A percentile compares a stretch with the other conserved stretches of the same genome.
phyloP scores from a whole-genome alignment of 352 stramenopile species.

The Pythium folliculosum region DNA sequence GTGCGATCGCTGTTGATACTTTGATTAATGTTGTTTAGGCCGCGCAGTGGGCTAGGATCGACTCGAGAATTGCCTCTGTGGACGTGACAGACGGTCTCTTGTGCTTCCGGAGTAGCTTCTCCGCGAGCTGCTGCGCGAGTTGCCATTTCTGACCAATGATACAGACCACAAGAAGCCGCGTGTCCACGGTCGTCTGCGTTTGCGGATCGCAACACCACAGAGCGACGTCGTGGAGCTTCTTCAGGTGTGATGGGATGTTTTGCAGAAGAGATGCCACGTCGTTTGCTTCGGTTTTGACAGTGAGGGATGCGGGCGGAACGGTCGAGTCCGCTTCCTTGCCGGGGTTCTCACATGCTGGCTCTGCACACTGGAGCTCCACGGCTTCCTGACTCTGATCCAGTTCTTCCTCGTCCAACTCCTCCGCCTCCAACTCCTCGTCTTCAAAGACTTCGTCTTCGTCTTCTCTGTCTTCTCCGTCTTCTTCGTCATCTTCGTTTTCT shows the following conservation, averaged over 20 bases:
- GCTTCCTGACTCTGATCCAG: too few species aligned
- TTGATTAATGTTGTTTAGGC: conserved; percentile 3
- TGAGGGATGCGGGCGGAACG: too few species aligned
- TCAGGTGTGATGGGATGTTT: conserved; percentile 9
- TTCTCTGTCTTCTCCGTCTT: background rate
- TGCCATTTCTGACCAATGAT: conserved; percentile 29
- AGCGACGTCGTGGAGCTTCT: background rate
- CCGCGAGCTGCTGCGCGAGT: conserved; percentile 30
- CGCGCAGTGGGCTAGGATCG: conserved; percentile 11
- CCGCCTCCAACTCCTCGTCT: too few species aligned
- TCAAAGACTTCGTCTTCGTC: too few species aligned
- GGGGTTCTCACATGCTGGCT: too few species aligned
- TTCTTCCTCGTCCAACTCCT: too few species aligned
- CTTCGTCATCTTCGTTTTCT: too few species aligned
- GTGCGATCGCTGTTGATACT: too few species aligned
- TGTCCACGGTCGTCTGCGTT: conserved; percentile 6
- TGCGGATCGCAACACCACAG: conserved; percentile 1
- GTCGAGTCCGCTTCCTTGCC: too few species aligned
- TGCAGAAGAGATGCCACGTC: conserved; percentile 2
- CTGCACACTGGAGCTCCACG: too few species aligned
- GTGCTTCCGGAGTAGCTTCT: conserved; percentile 28
- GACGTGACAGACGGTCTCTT: background rate
- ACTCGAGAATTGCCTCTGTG: background rate
- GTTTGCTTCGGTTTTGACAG: too few species aligned
- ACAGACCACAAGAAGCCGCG: conserved; percentile 31